Evolutionary conservation across 1,284 basidiomycete genomes (phyloP).

Genomic region (Moesziomyces sp.): DNA sequence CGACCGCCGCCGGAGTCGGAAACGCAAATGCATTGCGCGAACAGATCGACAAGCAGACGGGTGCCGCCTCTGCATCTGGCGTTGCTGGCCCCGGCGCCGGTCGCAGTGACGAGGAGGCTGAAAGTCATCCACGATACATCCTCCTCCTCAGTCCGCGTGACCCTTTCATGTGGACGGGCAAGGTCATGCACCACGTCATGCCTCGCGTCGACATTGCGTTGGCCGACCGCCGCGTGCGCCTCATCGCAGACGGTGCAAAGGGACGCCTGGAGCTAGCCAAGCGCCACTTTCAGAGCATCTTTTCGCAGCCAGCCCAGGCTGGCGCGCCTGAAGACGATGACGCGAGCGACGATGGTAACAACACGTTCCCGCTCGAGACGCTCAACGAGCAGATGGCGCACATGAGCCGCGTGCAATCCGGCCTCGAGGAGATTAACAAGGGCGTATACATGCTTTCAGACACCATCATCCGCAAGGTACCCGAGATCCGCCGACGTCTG

Average conservation of each 20-base stretch:
- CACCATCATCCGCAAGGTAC: constrained; percentile 81
- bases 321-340: constrained; percentile 51
- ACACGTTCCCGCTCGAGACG: constrained; percentile 71
- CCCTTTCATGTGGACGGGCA: constrained; percentile 93
- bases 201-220: constrained; percentile 61
- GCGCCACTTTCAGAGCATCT: constrained; percentile 74
- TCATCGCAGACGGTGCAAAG: constrained; percentile 77
- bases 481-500: constrained; percentile 49
- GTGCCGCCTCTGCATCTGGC: neutral
- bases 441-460: constrained; percentile 90
- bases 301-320: constrained; percentile 11
- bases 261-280: constrained; percentile 81
- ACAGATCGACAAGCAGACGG: constrained; percentile 37
- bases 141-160: constrained; percentile 86
- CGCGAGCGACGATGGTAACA: constrained; percentile 48
- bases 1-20: constrained; percentile 11
- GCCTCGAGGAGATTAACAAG: constrained; percentile 88
- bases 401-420: constrained; percentile 85
- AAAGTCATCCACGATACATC: constrained; percentile 75
- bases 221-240: constrained; percentile 61
- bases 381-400: constrained; percentile 90
- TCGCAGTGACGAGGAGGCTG: constrained; percentile 67
- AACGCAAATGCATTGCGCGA: constrained; percentile 34
- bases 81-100: constrained; percentile 59
- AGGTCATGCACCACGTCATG: constrained; percentile 73